Evolutionary conservation across 495 filamentous ascomycete genomes (phyloP), one percentile per base, ranked within the genome.

Genomic region (Monascus purpureus): DNA sequence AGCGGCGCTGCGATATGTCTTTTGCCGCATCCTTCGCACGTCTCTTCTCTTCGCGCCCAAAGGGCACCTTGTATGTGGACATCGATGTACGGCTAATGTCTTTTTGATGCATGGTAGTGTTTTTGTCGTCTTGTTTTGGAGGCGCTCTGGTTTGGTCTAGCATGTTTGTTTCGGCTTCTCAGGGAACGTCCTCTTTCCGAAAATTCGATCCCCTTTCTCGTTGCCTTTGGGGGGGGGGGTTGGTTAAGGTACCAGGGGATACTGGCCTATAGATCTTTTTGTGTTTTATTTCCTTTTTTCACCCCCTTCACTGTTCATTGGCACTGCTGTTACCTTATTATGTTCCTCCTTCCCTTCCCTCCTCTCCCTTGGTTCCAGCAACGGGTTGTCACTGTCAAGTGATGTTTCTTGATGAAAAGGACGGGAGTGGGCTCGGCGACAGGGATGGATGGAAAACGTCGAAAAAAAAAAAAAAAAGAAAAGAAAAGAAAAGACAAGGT

Each of bases 61-160:
- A 6, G 11, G 11, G 11, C n/a, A 12, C 25, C 11, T 24, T 27
- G 28, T 29, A 39, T 43, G 42, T 40, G 35, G 39, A 25, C 29
- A 28, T 39, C 28, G 32, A 32, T 28, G 33, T 33, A 33, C 25
- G n/a, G 25, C 23, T 35, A 37, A 37, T 39, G 32, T 46, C 45
- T 38, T 49, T 43, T 42, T 42, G 32, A 37, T 29, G 23, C 41
- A 40, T 36, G 36, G n/a, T n/a, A n/a, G n/a, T n/a, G n/a, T n/a
- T n/a, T n/a, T n/a, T n/a, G n/a, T n/a, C n/a, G n/a, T n/a, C n/a
- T n/a, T 24, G 34, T 29, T 36, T n/a, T 32, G 4, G 28, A 30
- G 28, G 28, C 32, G 25, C 11, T 12, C 19, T 25, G 18, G 13
- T 35, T 35, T 15, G 8, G 17, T 20, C 22, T 26, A 25, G n/a